Base-by-base conservation (phyloP, 148 eudicot species). In the Rhododendron molle region DNA sequence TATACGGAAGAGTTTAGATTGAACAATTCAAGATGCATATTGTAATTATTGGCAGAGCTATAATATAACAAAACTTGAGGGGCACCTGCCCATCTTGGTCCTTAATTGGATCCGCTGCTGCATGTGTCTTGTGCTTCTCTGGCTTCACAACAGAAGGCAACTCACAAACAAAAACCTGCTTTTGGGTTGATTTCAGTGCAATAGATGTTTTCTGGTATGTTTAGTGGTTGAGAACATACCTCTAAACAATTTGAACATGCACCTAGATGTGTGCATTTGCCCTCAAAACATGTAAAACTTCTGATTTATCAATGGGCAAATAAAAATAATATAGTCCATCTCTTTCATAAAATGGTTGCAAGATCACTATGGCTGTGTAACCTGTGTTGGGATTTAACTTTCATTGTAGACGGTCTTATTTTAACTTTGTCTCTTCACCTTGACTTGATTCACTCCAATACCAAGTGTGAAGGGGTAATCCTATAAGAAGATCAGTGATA, bases 401-500 rank as follows among this genome's bases (percentile, higher is more conserved):
- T 21, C 60, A 80, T 49, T 52, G 44, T 28, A 86, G n/a, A 46
- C 32, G 16, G 44, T 58, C 72, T 81, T 12, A 81, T 56, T 86
- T 71, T 30, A 21, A 50, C 46, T 83, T 47, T 49, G 32, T 62
- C 76, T 28, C 2, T 78, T 56, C 16, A 76, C 30, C 21, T 76
- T 13, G 56, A 26, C 76, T 82, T 69, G 3, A 54, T 80, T 54
- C 83, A 8, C 81, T 36, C 77, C 23, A 21, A n/a, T 80, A 81
- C 38, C 71, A 15, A 30, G 32, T 65, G 60, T 86, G 54, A 69
- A 80, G 69, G 44, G 83, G 60, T 54, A 76, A 62, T 76, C 56
- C 26, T 18, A 47, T 28, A 46, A 30, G 82, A 65, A 30, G 82
- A 65, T 12, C 0, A 10, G 36, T 82, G 76, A 82, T 58, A 26